phyloP scores from a whole-genome alignment of 192 early-diverging fungal species.

The Gaertneriomyces semiglobifer region DNA sequence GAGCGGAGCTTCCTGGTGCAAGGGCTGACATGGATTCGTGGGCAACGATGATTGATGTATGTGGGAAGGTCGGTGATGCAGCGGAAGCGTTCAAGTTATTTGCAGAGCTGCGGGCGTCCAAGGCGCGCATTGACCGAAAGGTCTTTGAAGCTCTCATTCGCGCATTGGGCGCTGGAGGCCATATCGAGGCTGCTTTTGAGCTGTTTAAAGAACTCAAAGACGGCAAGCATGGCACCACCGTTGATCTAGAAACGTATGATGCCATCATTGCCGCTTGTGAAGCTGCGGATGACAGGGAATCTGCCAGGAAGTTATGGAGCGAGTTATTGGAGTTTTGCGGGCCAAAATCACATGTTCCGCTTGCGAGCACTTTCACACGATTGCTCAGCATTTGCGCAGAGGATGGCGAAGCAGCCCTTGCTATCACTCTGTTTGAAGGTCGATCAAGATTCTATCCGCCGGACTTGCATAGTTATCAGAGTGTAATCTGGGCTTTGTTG shows the following conservation, averaged over 20 bases:
- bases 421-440: constrained; percentile 9
- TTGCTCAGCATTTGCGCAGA: constrained; percentile 11
- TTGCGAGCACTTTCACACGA: constrained; percentile 8
- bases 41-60: constrained; percentile 30
- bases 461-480: constrained; percentile 5
- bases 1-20: constrained; percentile 13
- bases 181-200: constrained; percentile 10
- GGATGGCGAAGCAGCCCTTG: not conserved
- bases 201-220: constrained; percentile 8
- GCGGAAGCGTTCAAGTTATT: constrained; percentile 8
- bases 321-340: constrained; percentile 13
- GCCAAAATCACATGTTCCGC: not conserved
- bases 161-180: constrained; percentile 15
- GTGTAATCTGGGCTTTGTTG: constrained; percentile 8
- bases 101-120: constrained; percentile 1
- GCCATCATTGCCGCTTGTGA: constrained; percentile 23
- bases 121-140: not conserved
- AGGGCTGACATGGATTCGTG: constrained; percentile 27
- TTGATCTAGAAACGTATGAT: constrained; percentile 25
- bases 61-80: constrained; percentile 10
- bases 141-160: constrained; percentile 27
- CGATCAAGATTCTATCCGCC: constrained; percentile 2
- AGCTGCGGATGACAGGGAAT: constrained; percentile 7
- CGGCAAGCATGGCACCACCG: not conserved
- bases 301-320: constrained; percentile 12